Base-by-base conservation (phyloP, 129 eudicot species). In the Solidago caesia region DNA sequence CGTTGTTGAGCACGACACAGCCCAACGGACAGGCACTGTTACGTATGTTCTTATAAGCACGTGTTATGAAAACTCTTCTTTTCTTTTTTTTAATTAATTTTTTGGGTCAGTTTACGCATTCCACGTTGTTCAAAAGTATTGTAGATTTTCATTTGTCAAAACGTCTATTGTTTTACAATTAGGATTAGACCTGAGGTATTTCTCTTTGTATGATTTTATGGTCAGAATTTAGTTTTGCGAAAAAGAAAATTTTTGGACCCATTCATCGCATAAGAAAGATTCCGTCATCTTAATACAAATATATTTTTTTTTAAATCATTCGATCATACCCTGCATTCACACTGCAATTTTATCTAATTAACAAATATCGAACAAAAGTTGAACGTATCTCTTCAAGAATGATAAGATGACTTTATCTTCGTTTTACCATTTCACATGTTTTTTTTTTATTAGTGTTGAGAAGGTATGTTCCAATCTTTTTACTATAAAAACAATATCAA, bases 381-480 rank as follows among this genome's bases (percentile, higher is more conserved):
- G 69, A 25, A 44, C 44, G 25, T 4, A 26, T 73, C 77, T 44
- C 16, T 44, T 25, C 7, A 6, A 57, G 15, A 27, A n/a, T 41
- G 47, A 62, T n/a, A 27, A 44, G 75, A 77, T 48, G 75, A 77
- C 75, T 59, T 68, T 8, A 41, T 77, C 70, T 12, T 61, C 4
- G 63, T 69, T 48, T 21, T 59, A 68, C 70, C 16, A 13, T 44
- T 67, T 33, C 45, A 4, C n/a, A 12, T 21, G 14, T 10, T 2
- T 66, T 75, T 41, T 41, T 42, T 9, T 43, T 25, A 44, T 15
- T 43, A 15, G 21, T 46, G 58, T 33, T 33, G 39, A 33, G 0
- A 33, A 33, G 39, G 12, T 10, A 21, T 70, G 45, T 41, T 69
- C 63, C 6, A 39, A 39, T 48, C 63, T 8, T 49, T 45, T 43